Evolutionary conservation across 129 eudicot species (phyloP).

Genomic region (Helianthus tuberosus): DNA sequence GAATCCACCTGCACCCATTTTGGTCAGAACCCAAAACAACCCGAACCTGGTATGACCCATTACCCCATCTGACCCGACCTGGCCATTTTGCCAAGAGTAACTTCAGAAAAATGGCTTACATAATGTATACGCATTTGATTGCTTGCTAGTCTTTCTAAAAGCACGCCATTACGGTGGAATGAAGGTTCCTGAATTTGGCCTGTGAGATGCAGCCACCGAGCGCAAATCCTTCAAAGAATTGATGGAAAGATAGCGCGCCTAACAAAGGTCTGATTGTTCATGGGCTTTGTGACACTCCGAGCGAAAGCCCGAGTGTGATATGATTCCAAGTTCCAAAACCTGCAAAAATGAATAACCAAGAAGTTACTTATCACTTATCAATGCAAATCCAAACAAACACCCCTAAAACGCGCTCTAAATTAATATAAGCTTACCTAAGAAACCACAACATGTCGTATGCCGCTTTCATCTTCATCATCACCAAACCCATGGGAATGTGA

Average conservation of each 20-base stretch:
- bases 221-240: conserved; percentile 98
- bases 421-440: conserved; percentile 61
- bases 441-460: conserved; percentile 76
- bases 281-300: conserved; percentile 94
- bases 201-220: conserved; percentile 98
- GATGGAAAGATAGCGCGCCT: conserved; percentile 89
- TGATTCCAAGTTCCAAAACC: conserved; percentile 95
- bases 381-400: neutral
- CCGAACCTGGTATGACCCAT: no score
- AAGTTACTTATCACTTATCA: neutral
- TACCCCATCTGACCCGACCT: no score
- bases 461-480: conserved; percentile 54
- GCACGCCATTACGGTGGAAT: no score
- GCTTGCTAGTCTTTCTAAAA: conserved; percentile 16
- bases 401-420: neutral
- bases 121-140: no score
- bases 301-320: conserved; percentile 92
- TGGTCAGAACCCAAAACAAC: no score
- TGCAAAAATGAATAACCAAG: conserved; percentile 27
- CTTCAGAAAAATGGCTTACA: neutral
- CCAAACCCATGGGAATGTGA: conserved; percentile 45
- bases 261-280: conserved; percentile 76
- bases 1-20: no score
- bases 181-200: conserved; percentile 60
- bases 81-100: no score